Base-by-base conservation (phyloP, 2,329 filamentous ascomycete genomes). In the Podosphaera xanthii region DNA sequence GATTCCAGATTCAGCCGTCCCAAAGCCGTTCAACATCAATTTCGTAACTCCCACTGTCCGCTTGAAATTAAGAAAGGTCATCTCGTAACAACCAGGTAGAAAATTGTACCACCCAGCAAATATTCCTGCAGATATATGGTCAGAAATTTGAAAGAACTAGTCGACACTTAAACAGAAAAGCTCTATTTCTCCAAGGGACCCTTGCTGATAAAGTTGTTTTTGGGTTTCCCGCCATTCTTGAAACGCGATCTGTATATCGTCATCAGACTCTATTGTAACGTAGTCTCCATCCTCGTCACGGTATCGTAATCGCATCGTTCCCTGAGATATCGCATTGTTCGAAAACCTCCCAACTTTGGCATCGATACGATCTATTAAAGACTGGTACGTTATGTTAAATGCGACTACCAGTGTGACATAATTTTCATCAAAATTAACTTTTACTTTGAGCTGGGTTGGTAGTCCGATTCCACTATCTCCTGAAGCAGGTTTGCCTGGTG, bases 361-460 rank as follows among this genome's bases (percentile, higher is more conserved):
- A 68, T 98, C 92, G 66, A 98, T 96, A 9, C 92, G 86, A 69
- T 97, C 92, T 63, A 92, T 89, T 59, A 98, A 77, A 33, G 87
- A 92, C 64, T 92, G 87, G 71, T 94, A 97, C 48, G 87, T 85
- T 66, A 97, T 97, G 69, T 94, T 95, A 71, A 88, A 94, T 38
- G 88, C 86, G 49, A 95, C 94, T 9, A 98, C 91, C n/a, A 98
- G 77, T 0, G 91, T 96, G 61, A 96, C 85, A 65, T 94, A 94
- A 68, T 90, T 92, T 54, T 86, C 85, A 61, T 92, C 87, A 68
- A 87, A 94, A 68, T 91, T 91, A 60, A 98, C 89, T 70, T 94
- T 94, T 57, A 96, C 90, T 72, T 96, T 97, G 58, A 98, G 78
- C 68, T 97, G 92, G 6, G 86, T 82, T 53, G 77, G 80, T 57